Base-by-base conservation (phyloP, 768 basidiomycete species). In the Amanita subjunquillea region DNA sequence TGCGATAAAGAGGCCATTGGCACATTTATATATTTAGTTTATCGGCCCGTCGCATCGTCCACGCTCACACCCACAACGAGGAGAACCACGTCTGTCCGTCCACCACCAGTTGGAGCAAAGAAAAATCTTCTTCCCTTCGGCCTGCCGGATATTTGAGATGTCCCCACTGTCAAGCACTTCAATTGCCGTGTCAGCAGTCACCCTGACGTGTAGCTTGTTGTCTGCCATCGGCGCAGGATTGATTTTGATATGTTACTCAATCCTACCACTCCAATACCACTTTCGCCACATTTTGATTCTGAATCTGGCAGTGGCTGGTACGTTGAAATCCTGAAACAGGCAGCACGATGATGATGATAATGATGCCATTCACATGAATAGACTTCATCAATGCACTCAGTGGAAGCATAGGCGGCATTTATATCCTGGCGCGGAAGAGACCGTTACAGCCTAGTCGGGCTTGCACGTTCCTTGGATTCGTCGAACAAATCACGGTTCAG, bases 251-350 rank as follows among this genome's bases (percentile, higher is more conserved):
- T 57, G 56, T 34, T 58, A 58, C 36, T 46, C 54, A 6, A 45
- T 54, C 17, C 37, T 56, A 2, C 57, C 55, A 6, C 37, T 54
- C 15, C 48, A 47, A 9, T 29, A 42, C 9, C 58, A 58, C 36
- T 58, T 58, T 29, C 52, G 58, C 15, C 58, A 58, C 40, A 46
- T 55, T 22, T 40, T 58, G 9, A 58, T 58, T 30, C 23, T 58
- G 12, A 58, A 58, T 32, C 51, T 58, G 7, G 56, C 50, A 0
- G 40, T 53, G 5, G 48, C 58, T 42, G 56, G 58, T 58, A 25
- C 32, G 51, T 48, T 34, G 34, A 34, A 34, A 32, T 17, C n/a
- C 12, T 32, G 32, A 12, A 7, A 30, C 51, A 29, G 6, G 22
- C 17, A 4, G 15, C 29, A 25, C 37, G 27, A 10, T 34, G 6